Conservation (phyloP, 2,329 filamentous ascomycete species). For the Hypoxylon sp. region DNA sequence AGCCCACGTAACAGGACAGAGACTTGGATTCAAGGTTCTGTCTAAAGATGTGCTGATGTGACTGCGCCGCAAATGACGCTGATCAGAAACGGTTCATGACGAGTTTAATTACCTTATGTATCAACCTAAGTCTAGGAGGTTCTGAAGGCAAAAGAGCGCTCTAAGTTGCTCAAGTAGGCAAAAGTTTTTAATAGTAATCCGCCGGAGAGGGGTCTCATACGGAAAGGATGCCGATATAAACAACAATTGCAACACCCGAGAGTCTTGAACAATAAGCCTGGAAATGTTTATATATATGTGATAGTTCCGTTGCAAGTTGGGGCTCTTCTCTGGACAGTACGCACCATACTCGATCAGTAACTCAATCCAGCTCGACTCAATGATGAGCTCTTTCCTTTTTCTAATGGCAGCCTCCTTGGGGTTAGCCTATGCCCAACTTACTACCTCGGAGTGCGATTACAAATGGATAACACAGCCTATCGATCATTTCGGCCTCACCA, state of each 20-base stretch:
- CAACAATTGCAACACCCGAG: not conserved
- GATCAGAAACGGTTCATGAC: not conserved
- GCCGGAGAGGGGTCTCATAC: not conserved
- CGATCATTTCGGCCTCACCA: conserved; percentile 15
- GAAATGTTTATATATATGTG: not conserved
- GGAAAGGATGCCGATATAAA: not conserved
- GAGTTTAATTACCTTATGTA: not conserved
- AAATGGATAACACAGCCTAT: conserved; percentile 25
- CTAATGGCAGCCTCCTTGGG: conserved; percentile 3
- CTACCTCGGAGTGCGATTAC: conserved; percentile 15
- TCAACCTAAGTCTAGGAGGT: not conserved
- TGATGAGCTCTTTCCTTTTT: conserved; percentile 1
- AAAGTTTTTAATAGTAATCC: conserved; percentile 7
- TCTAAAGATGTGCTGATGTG: not conserved
- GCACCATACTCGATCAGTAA: not conserved
- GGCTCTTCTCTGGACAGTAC: not conserved
- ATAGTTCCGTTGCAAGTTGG: not conserved
- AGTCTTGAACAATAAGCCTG: not conserved
- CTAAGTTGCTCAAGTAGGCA: conserved; percentile 12
- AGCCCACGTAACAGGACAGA: not conserved
- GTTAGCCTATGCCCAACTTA: not conserved
- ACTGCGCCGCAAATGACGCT: not conserved
- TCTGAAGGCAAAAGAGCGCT: not conserved
- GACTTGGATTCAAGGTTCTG: not conserved
- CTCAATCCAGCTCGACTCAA: not conserved